Base-by-base conservation (phyloP, 2,329 filamentous ascomycete species). In the Cryphonectria parasitica region DNA sequence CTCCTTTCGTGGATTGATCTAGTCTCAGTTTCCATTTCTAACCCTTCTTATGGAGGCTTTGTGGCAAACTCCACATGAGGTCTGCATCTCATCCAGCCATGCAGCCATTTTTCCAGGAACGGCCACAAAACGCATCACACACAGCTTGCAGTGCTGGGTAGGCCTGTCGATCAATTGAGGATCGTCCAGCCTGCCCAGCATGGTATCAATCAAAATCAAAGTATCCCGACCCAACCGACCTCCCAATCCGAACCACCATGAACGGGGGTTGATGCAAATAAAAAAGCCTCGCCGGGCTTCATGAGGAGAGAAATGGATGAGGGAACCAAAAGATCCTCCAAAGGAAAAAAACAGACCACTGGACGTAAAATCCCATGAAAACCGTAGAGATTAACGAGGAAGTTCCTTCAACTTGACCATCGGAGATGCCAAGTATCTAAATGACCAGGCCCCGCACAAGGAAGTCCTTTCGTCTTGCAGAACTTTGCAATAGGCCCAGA, bases 151-250 rank as follows among this genome's bases (percentile, higher is more conserved):
- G 34, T 19, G 22, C 58, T 61, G 34, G 34, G 58, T 8, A 61
- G 58, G 34, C 17, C 22, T 61, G 58, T 36, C 58, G 31, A 61
- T 61, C 36, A 34, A 61, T 61, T 34, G 34, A 39, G 22, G 58
- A 61, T 61, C 58, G 58, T 39, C 31, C 13, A n/a, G 31, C 34
- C 58, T 39, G 58, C 58, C 58, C 58, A 61, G 34, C 2, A 61
- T 61, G 58, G 58, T 61, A 61, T 61, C 58, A 39, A 61, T 61
- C 58, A 61, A 61, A 61, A 61, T 34, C 58, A 61, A 61, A 61
- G 6, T 34, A 31, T 34, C 58, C 58, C 17, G 58, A 61, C 58
- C 58, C 8, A 39, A 15, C 31, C 28, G 7, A 60, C 15, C 58
- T 34, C 34, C 58, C 58, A 34, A 31, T 58, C 34, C 58, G 5